phyloP scores from a whole-genome alignment of 805 yeast genomes.

The Hanseniaspora pseudoguilliermondii region DNA sequence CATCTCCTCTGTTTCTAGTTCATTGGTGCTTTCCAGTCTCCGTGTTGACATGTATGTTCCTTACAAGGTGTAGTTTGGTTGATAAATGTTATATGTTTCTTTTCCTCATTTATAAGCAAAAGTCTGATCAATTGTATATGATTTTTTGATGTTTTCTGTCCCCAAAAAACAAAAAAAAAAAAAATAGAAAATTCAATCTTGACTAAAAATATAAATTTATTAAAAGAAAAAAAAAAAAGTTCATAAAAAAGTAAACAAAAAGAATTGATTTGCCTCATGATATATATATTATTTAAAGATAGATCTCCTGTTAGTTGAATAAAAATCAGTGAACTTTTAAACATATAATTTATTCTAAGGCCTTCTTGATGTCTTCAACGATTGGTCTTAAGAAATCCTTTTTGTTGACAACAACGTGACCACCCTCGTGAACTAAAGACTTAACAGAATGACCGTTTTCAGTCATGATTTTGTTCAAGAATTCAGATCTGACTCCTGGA shows the following conservation, averaged over 20 bases:
- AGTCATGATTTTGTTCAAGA: slow-evolving; percentile 40
- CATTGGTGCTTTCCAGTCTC: background rate
- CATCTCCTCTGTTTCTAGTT: background rate
- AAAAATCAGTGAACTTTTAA: background rate
- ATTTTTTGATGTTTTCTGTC: too few species aligned
- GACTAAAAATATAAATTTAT: too few species aligned
- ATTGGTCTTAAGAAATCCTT: slow-evolving; percentile 39
- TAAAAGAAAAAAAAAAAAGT: too few species aligned
- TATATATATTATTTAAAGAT: background rate
- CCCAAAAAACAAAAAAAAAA: too few species aligned
- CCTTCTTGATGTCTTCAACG: slow-evolving; percentile 28
- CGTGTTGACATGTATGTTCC: background rate
- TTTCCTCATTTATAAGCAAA: too few species aligned
- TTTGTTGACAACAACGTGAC: slow-evolving; percentile 90
- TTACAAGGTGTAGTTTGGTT: background rate
- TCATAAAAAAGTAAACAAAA: too few species aligned
- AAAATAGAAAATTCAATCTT: too few species aligned
- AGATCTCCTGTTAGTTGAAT: background rate
- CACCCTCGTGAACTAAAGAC: slow-evolving; percentile 77
- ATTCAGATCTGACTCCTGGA: slow-evolving; percentile 53
- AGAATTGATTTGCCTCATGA: too few species aligned
- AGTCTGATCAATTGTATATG: too few species aligned
- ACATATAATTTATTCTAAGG: slow-evolving; percentile 14
- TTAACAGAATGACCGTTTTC: slow-evolving; percentile 31
- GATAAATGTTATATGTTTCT: too few species aligned